phyloP scores from a whole-genome alignment of 441 rosid species.

The Breynia disticha region DNA sequence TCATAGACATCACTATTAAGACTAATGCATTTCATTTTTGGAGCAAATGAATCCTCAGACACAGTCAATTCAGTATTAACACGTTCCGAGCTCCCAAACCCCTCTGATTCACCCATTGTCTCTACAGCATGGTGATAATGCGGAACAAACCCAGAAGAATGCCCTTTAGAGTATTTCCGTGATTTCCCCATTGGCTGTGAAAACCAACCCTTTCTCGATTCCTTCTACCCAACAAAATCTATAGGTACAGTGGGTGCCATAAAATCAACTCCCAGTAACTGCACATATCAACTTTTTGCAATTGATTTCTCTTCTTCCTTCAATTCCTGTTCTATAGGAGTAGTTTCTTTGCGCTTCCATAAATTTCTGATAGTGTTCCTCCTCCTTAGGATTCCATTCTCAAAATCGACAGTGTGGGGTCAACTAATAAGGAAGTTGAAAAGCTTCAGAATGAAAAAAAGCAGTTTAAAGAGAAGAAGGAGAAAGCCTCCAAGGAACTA shows the following conservation, averaged over 20 bases:
- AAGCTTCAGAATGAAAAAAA: conserved; percentile 48
- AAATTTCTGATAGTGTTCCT: background rate
- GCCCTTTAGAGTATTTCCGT: conserved; percentile 55
- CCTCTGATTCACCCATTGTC: conserved; percentile 63
- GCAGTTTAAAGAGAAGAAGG: conserved; percentile 58
- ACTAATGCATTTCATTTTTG: conserved; percentile 49
- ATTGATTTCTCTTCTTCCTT: conserved; percentile 10
- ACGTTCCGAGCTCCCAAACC: conserved; percentile 54
- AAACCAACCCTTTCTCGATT: conserved; percentile 27
- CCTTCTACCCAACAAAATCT: conserved; percentile 50
- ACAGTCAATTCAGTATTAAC: conserved; percentile 41
- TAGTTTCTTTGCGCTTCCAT: too few relatives aligned
- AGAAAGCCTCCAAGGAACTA: conserved; percentile 49
- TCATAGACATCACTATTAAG: conserved; percentile 38
- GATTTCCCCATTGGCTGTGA: conserved; percentile 61
- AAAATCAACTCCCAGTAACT: conserved; percentile 28
- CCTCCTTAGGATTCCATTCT: background rate
- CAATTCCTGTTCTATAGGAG: conserved; percentile 5
- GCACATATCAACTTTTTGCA: conserved; percentile 47
- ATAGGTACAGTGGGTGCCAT: conserved; percentile 63
- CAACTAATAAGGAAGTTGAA: conserved; percentile 67
- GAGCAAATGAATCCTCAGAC: conserved; percentile 51
- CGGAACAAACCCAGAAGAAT: conserved; percentile 50
- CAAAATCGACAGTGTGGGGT: conserved; percentile 48
- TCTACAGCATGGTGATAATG: conserved; percentile 52